A percentile compares a stretch with the other conserved stretches of the same genome.
Conservation (phyloP, 495 filamentous ascomycete genomes). For the Aspergillus taichungensis region DNA sequence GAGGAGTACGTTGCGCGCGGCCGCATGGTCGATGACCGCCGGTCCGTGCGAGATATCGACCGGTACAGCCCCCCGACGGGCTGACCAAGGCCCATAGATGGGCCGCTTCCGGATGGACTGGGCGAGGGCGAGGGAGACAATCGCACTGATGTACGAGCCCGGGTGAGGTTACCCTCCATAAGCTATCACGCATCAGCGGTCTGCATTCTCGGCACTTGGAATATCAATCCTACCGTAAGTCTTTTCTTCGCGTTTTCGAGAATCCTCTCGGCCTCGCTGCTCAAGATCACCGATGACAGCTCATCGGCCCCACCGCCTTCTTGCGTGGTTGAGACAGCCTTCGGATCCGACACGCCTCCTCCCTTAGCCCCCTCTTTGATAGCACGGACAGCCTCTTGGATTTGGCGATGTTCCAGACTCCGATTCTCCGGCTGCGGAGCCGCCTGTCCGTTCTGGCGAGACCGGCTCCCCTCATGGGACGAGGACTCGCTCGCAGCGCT, state of each 20-base stretch:
- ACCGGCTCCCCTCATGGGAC: slow-evolving; percentile 13
- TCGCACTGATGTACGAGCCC: slow-evolving; percentile 66
- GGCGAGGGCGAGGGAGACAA: slow-evolving; percentile 48
- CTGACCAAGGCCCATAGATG: slow-evolving; percentile 19
- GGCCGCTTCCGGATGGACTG: slow-evolving; percentile 19
- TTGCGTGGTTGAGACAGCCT: slow-evolving; percentile 16
- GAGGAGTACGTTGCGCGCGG: slow-evolving; percentile 28
- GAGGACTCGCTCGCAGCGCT: slow-evolving; percentile 27
- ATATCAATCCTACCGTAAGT: slow-evolving; percentile 57
- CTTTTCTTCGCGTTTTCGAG: slow-evolving; percentile 84
- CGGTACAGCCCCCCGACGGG: slow-evolving; percentile 34
- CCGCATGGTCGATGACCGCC: slow-evolving; percentile 25
- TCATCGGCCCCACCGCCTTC: slow-evolving; percentile 35
- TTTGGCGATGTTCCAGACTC: slow-evolving; percentile 2
- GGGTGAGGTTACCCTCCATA: slow-evolving; percentile 82
- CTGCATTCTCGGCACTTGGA: too few relatives aligned
- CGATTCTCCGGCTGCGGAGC: slow-evolving; percentile 6
- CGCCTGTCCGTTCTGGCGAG: slow-evolving; percentile 8
- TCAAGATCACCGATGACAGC: slow-evolving; percentile 64
- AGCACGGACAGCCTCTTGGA: slow-evolving; percentile 3
- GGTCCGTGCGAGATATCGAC: slow-evolving; percentile 35
- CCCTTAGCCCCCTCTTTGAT: slow-evolving; percentile 4
- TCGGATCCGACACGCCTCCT: slow-evolving; percentile 1
- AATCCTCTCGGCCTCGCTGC: slow-evolving; percentile 76
- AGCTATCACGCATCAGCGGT: slow-evolving; percentile 41